These are phyloP conservation scores for Metschnikowia chrysomelidarum DNA, from an alignment of 805 yeast species.

Conservation along the genomic window DNA sequence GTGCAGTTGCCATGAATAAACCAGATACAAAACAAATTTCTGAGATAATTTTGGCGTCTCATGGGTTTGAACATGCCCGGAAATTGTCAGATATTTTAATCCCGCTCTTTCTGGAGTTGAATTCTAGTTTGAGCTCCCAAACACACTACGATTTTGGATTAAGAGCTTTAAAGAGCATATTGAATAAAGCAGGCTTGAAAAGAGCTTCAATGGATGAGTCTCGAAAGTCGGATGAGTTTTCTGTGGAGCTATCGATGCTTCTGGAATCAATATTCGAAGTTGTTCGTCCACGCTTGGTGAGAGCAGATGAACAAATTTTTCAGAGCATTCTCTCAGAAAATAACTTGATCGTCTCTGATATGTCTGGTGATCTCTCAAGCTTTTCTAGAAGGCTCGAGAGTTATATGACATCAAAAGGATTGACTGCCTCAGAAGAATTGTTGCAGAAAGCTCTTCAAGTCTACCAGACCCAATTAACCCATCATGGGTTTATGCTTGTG, in stretches of 20 bases:
- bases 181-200: slow-evolving; percentile 51
- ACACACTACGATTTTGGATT: slow-evolving; percentile 89
- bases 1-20: slow-evolving; percentile 67
- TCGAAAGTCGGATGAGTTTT: slow-evolving; percentile 2
- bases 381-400: slow-evolving; percentile 26
- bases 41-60: slow-evolving; percentile 67
- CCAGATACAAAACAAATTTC: slow-evolving; percentile 73
- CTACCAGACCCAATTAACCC: slow-evolving; percentile 54
- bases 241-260: slow-evolving; percentile 7
- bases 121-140: slow-evolving; percentile 46
- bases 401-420: slow-evolving; percentile 31
- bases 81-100: slow-evolving; percentile 49
- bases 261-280: slow-evolving; percentile 53
- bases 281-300: slow-evolving; percentile 64
- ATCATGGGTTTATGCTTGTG: slow-evolving; percentile 78
- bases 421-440: slow-evolving; percentile 42
- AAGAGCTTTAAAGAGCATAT: slow-evolving; percentile 69
- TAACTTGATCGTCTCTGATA: slow-evolving; percentile 18
- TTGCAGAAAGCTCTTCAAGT: slow-evolving; percentile 58
- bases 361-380: slow-evolving; percentile 21
- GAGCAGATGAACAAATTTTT: slow-evolving; percentile 47
- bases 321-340: slow-evolving; percentile 7
- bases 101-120: slow-evolving; percentile 50
- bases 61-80: slow-evolving; percentile 58
- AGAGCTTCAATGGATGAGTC: neutral